Conservation (phyloP, 345 rosid genomes). For the Garcia nutans region DNA sequence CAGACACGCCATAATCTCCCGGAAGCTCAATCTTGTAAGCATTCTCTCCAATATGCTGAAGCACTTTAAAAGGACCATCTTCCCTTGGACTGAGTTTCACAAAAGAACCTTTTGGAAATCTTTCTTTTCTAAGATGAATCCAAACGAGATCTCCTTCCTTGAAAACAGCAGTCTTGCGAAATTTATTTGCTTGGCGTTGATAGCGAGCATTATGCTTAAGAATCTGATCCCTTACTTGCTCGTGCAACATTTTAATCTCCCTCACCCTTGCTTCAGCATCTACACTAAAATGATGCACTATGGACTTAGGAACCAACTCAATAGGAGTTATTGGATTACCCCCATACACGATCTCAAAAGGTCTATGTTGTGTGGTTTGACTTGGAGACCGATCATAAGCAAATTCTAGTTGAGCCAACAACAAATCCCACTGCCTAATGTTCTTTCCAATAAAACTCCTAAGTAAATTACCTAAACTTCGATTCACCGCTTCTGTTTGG, state of each 20-base stretch:
- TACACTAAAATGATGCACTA: background rate
- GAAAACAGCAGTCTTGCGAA: background rate
- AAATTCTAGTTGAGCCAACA: background rate
- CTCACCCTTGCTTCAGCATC: background rate
- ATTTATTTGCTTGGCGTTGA: background rate
- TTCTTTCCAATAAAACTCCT: background rate
- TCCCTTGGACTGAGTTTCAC: background rate
- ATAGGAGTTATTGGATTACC: background rate
- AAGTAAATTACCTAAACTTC: background rate
- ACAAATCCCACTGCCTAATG: slow-evolving; percentile 3
- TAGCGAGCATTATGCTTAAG: background rate
- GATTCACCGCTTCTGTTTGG: background rate
- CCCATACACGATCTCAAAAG: background rate
- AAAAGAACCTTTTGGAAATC: background rate
- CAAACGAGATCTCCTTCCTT: background rate
- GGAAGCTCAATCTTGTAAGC: background rate
- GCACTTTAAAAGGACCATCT: background rate
- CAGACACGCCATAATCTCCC: too few relatives aligned
- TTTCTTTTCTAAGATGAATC: background rate
- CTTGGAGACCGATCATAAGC: background rate
- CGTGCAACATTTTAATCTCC: background rate
- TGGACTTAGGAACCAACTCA: background rate
- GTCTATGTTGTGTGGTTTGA: background rate
- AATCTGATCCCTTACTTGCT: background rate
- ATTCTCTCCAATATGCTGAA: background rate